Evolutionary conservation across 179 eudicot genomes (phyloP).

Genomic region (Gypsophila paniculata): DNA sequence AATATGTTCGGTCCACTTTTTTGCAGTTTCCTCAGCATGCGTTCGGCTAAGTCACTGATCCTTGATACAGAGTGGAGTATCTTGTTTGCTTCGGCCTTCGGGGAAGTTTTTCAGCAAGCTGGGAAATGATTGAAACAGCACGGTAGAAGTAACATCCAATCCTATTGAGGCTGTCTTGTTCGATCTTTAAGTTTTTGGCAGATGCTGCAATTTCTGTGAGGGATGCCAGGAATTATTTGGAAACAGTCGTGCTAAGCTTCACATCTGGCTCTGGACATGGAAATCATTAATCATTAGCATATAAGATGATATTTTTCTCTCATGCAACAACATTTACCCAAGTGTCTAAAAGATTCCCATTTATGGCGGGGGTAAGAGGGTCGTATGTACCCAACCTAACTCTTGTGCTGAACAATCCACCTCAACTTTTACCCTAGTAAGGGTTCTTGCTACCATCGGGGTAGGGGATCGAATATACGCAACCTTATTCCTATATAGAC

Average conservation of each 20-base stretch:
- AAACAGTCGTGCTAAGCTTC: conserved; percentile 16
- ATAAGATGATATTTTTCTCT: background rate
- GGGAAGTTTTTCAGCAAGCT: conserved; percentile 40
- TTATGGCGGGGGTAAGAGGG: background rate
- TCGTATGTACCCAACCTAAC: background rate
- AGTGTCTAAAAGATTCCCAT: background rate
- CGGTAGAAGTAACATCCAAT: conserved; percentile 65
- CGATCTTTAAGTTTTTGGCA: conserved; percentile 30
- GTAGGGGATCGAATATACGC: too few species aligned
- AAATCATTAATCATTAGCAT: conserved; percentile 7
- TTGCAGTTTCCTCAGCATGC: conserved; percentile 29
- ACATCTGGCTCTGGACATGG: background rate
- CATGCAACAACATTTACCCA: background rate
- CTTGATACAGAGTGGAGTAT: conserved; percentile 41
- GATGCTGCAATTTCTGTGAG: conserved; percentile 49
- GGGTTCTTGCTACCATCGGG: too few species aligned
- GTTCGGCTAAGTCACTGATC: conserved; percentile 41
- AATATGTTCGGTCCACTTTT: conserved; percentile 20
- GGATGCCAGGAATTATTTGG: conserved; percentile 37
- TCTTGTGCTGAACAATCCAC: background rate
- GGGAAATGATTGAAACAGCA: conserved; percentile 42
- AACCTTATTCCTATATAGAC: too few species aligned
- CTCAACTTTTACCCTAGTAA: too few species aligned
- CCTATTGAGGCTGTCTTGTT: conserved; percentile 42
- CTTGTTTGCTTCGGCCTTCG: conserved; percentile 26